Evolutionary conservation across 495 filamentous ascomycete species (phyloP), one percentile per base, ranked within the genome.

Genomic region (Penicillium alfredii): DNA sequence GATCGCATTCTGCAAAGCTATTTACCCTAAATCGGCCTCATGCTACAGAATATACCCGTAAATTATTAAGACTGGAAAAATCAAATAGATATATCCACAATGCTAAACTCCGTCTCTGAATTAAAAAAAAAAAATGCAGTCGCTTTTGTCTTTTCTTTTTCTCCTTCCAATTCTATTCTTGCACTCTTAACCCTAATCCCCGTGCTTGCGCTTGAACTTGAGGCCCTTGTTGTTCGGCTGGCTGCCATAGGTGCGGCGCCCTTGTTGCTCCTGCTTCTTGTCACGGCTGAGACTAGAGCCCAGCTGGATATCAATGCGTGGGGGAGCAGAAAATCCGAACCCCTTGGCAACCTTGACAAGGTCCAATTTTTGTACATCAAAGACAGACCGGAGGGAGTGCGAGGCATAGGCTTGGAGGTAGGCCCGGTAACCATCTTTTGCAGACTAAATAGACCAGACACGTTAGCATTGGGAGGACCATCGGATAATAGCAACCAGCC

Each of bases 331-430:
- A 59, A 98, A 98, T 0, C 92, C 92, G 53, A 96, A 98, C 30
- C 82, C 77, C 74, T 90, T 94, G 30, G 92, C 88, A 10, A 98
- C 83, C 68, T 94, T 95, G 42, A 83, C 74, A 21, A 97, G 72
- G 61, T 98, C 92, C 6, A 98, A 73, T 60, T 93, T 92, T 55
- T 96, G 69, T 17, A 98, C 79, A 56, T 98, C 88, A 54, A 94
- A 98, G 21, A 95, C 84, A 8, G 85, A 84, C 20, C 90, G 79
- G 32, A 96, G 73, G 38, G 79, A 84, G 61, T 98, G 92, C 17
- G 82, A 88, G 11, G 90, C 88, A 44, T 98, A 98, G 0, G 92
- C 92, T 48, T 95, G 84, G 9, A 98, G 75, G 56, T 98, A 98
- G 8, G 85, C 84, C 19, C 82, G 75, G 52, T 82, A 84, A 24